Evolutionary conservation across 768 basidiomycete species (phyloP).

Genomic region (Mycena floridula): DNA sequence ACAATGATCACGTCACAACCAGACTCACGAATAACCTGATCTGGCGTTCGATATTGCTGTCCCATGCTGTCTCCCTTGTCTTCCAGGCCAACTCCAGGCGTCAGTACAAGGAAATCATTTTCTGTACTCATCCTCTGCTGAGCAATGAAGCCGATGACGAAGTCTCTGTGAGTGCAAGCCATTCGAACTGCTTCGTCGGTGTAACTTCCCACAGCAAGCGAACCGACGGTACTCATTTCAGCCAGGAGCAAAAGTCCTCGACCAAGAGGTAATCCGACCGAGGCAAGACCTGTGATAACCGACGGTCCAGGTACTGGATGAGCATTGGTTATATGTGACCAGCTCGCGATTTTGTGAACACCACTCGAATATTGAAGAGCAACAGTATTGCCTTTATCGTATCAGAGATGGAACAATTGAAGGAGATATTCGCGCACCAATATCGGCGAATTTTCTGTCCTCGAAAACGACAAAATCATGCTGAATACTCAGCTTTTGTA

Average conservation of each 20-base stretch:
- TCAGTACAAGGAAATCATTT: slow-evolving; percentile 86
- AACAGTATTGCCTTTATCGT: slow-evolving; percentile 85
- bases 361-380: slow-evolving; percentile 91
- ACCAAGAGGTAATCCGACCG: slow-evolving; percentile 77
- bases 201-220: slow-evolving; percentile 78
- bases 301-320: slow-evolving; percentile 96
- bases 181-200: slow-evolving; percentile 81
- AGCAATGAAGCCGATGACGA: slow-evolving; percentile 96
- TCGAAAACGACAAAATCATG: slow-evolving; percentile 97
- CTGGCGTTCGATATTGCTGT: slow-evolving; percentile 91
- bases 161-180: slow-evolving; percentile 75
- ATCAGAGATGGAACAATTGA: not conserved
- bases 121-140: slow-evolving; percentile 62
- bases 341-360: slow-evolving; percentile 86
- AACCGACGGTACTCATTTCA: slow-evolving; percentile 92
- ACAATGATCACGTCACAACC: slow-evolving; percentile 98
- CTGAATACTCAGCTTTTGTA: slow-evolving; percentile 66
- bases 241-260: slow-evolving; percentile 88
- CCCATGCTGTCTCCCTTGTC: slow-evolving; percentile 79
- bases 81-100: slow-evolving; percentile 89
- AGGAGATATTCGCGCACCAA: slow-evolving; percentile 51
- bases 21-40: slow-evolving; percentile 69
- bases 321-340: slow-evolving; percentile 97
- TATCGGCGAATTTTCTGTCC: slow-evolving; percentile 98
- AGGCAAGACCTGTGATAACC: slow-evolving; percentile 83